Conservation (phyloP, 2,329 filamentous ascomycete genomes). For the Cryphonectria nitschkei region DNA sequence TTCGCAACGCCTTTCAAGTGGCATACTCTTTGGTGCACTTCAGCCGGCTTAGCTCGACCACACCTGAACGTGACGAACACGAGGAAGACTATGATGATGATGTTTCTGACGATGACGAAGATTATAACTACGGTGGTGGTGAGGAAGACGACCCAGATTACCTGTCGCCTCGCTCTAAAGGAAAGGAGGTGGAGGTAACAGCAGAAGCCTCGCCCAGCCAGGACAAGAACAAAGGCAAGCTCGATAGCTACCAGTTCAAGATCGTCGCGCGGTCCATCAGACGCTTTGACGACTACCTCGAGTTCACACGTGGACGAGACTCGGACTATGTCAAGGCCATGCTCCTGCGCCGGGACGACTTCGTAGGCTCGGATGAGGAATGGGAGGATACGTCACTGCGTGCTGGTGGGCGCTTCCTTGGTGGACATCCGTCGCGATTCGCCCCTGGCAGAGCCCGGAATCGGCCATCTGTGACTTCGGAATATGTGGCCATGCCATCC, state of each 20-base stretch:
- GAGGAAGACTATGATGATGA: neutral
- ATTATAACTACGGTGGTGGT: neutral
- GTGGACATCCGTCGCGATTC: neutral
- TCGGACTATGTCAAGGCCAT: neutral
- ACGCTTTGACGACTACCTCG: conserved; percentile 19
- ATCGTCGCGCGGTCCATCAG: neutral
- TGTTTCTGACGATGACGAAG: neutral
- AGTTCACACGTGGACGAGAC: conserved; percentile 14
- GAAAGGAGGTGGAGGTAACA: neutral
- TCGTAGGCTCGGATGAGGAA: neutral
- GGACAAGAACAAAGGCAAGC: neutral
- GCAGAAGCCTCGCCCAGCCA: neutral
- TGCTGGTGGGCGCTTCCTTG: neutral
- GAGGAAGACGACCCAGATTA: neutral
- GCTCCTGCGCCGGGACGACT: conserved; percentile 6
- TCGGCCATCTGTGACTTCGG: neutral
- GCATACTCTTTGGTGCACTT: neutral
- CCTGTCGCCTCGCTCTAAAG: neutral
- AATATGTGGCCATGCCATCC: neutral
- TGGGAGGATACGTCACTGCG: neutral
- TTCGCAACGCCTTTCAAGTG: neutral
- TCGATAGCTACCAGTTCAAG: neutral
- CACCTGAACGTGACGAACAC: neutral
- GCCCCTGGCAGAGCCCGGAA: neutral
- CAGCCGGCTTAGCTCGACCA: neutral